Evolutionary conservation across 2,329 filamentous ascomycete species (phyloP).

Genomic region (Scedosporium aurantiacum): DNA sequence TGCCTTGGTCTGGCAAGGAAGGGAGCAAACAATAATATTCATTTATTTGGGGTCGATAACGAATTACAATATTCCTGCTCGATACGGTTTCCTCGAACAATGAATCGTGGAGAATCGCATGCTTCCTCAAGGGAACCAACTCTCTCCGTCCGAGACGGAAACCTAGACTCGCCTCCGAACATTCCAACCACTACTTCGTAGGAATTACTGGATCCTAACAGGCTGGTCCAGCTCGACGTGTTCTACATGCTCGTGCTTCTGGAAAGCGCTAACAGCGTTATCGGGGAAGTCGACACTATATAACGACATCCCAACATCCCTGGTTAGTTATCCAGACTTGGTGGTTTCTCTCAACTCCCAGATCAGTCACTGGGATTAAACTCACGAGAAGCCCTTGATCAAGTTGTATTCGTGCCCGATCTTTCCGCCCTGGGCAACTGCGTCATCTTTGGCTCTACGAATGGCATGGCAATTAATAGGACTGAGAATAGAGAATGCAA

Average conservation of each 20-base stretch:
- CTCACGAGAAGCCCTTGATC: slow-evolving; percentile 90
- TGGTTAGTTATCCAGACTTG: not conserved
- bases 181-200: not conserved
- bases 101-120: not conserved
- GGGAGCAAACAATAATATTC: not conserved
- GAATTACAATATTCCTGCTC: not conserved
- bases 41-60: not conserved
- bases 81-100: not conserved
- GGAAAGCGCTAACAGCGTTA: slow-evolving; percentile 54
- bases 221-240: slow-evolving; percentile 61
- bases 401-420: slow-evolving; percentile 76
- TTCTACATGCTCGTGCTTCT: slow-evolving; percentile 60
- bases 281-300: slow-evolving; percentile 61
- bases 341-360: not conserved
- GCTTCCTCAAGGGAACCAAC: not conserved
- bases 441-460: slow-evolving; percentile 63
- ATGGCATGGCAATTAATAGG: slow-evolving; percentile 3
- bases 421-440: slow-evolving; percentile 64
- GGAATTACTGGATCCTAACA: slow-evolving; percentile 58
- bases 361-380: slow-evolving; percentile 14
- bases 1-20: too few species aligned
- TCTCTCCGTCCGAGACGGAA: not conserved
- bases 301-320: slow-evolving; percentile 7
- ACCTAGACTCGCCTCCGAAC: not conserved
- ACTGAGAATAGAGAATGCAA: not conserved